Percentiles rank a stretch among this genome's conserved stretches.
These are phyloP conservation scores for Trapa incisa DNA, from an alignment of 345 rosid genomes.

Conservation along the genomic window DNA sequence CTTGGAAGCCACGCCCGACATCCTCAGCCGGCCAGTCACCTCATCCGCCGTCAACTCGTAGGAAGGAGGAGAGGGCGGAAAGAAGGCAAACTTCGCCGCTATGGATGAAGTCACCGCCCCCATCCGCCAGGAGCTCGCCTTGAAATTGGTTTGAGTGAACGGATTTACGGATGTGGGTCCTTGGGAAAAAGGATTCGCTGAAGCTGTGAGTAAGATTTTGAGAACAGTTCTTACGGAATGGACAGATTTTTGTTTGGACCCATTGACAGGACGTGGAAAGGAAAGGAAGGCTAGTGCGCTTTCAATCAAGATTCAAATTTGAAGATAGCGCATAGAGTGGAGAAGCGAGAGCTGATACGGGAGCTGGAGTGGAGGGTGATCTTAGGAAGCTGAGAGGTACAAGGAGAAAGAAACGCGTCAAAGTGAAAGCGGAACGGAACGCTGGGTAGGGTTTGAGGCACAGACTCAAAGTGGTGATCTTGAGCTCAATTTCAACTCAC, in stretches of 20 bases:
- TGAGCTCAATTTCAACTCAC: not conserved
- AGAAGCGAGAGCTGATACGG: not conserved
- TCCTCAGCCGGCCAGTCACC: conserved; percentile 37
- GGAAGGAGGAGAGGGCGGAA: conserved; percentile 87
- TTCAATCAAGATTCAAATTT: conserved; percentile 2
- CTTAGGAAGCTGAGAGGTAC: conserved; percentile 11
- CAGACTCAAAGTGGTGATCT: not conserved
- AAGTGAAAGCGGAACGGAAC: not conserved
- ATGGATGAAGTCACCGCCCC: conserved; percentile 86
- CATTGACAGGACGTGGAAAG: not conserved
- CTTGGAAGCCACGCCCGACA: conserved; percentile 41
- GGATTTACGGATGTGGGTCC: not conserved
- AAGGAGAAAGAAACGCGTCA: not conserved
- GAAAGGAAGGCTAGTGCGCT: not conserved
- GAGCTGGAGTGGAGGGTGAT: not conserved
- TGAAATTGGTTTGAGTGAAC: not conserved
- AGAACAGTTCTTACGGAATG: not conserved
- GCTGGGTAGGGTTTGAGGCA: not conserved
- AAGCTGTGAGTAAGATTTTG: not conserved
- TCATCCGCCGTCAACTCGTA: conserved; percentile 42
- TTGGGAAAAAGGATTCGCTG: not conserved
- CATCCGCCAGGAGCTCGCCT: conserved; percentile 19
- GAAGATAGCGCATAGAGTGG: not conserved
- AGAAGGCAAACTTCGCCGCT: conserved; percentile 93
- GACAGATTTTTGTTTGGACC: not conserved